phyloP scores from a whole-genome alignment of 495 filamentous ascomycete genomes.

The Clohesyomyces aquaticus region DNA sequence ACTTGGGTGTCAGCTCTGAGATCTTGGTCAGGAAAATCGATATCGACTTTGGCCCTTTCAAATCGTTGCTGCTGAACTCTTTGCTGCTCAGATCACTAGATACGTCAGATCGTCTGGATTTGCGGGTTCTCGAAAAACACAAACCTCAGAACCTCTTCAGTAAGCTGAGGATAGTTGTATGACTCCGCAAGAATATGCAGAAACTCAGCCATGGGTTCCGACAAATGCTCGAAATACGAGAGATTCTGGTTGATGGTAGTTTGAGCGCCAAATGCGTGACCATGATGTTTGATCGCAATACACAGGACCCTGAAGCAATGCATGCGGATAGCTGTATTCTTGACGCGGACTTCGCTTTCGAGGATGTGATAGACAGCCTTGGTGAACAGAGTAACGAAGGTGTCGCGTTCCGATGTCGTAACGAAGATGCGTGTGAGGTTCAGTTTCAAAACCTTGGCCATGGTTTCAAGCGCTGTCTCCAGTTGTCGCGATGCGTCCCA shows the following conservation, averaged over 20 bases:
- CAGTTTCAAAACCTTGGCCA: conserved; percentile 94
- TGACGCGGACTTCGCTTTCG: conserved; percentile 91
- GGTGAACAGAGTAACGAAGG: conserved; percentile 89
- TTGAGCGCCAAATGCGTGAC: conserved; percentile 95
- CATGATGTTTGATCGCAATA: conserved; percentile 96
- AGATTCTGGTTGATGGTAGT: conserved; percentile 96
- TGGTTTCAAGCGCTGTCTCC: conserved; percentile 83
- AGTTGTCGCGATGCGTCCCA: conserved; percentile 92
- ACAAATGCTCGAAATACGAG: conserved; percentile 96
- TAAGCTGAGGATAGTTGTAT: conserved; percentile 96
- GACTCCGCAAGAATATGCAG: conserved; percentile 93
- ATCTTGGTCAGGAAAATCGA: conserved; percentile 93
- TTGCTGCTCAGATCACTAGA: conserved; percentile 37
- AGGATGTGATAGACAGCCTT: conserved; percentile 91
- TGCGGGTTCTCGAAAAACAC: no score
- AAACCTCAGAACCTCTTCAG: conserved; percentile 76
- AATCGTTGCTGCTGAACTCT: conserved; percentile 95
- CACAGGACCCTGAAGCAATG: conserved; percentile 96
- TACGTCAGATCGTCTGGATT: no score
- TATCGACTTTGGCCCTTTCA: conserved; percentile 93
- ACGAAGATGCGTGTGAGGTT: conserved; percentile 90
- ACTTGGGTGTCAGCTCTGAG: conserved; percentile 89
- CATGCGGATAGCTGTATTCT: conserved; percentile 90
- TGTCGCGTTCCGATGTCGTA: conserved; percentile 95
- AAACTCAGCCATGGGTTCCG: conserved; percentile 98